Evolutionary conservation across 345 rosid genomes (phyloP), one percentile per base, ranked within the genome.

Genomic region (Camelina laxa): DNA sequence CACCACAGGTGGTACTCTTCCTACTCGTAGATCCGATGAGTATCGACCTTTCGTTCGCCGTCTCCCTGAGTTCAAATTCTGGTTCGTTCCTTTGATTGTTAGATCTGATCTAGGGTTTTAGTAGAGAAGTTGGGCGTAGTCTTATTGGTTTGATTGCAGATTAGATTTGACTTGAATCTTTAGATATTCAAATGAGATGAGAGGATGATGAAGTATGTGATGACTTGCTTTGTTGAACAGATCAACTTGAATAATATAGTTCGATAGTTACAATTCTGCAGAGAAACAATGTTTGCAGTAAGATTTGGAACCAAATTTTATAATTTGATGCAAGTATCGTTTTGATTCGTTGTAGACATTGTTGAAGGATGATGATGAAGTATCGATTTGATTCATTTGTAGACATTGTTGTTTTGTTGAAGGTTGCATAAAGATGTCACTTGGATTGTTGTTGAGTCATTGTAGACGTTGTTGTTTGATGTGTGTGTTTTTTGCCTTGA

Each of bases 31-130:
- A 82, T 89, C 98, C 68, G 98, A 93, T 38, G 98, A 93, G 87
- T 93, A 89, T 76, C 84, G 99, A 17, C 97, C 99, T 11, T 95
- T 95, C 55, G 93, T 88, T 60, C 95, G 97, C 38, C 95, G 97
- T 60, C 83, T 93, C n/a, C 93, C 96, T 0, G 97, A 93, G 76
- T 93, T 93, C 85, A 91, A 89, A 80, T 93, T 88, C 87, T 91
- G 98, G 97, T 91, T 71, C 50, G 79, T 64, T 16, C 7, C 42
- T 35, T 59, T 35, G 22, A 30, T 20, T 16, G 31, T 48, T 47
- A 54, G 70, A 70, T 69, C 69, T 60, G 61, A 48, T 69, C 21
- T 60, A 54, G 22, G 53, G 65, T 61, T 42, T 16, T 48, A 42
- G 44, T 65, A 11, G 38, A 2, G 4, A 36, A 66, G n/a, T 66